Conservation (phyloP, 352 stramenopile genomes). For the Phytophthora sojae region DNA sequence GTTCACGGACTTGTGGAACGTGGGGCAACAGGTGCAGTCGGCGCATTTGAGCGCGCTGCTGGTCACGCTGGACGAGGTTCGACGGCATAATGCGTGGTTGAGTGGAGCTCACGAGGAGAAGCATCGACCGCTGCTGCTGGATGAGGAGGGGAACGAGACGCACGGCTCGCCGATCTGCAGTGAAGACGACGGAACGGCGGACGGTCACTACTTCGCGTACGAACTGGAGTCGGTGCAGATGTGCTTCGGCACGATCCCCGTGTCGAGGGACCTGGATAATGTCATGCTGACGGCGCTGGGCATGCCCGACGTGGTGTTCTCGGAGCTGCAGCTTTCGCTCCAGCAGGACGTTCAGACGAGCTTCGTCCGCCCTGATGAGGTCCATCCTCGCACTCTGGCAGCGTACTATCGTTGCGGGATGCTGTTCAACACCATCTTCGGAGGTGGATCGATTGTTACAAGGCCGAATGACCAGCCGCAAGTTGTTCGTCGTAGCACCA, state of each 20-base stretch:
- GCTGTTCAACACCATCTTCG: slow-evolving; percentile 40
- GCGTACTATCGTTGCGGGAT: slow-evolving; percentile 24
- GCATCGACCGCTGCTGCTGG: slow-evolving; percentile 5
- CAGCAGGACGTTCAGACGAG: slow-evolving; percentile 28
- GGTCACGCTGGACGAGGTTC: slow-evolving; percentile 33
- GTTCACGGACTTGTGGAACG: slow-evolving; percentile 32
- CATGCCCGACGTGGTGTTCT: slow-evolving; percentile 23
- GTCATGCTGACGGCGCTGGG: slow-evolving; percentile 29
- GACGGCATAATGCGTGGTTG: slow-evolving; percentile 25
- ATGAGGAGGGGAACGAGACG: slow-evolving; percentile 15
- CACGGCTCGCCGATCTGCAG: neutral
- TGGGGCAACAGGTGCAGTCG: slow-evolving; percentile 27
- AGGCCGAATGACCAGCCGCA: slow-evolving; percentile 16
- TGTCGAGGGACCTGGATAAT: slow-evolving; percentile 25
- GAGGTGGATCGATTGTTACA: slow-evolving; percentile 22
- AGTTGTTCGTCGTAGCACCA: slow-evolving; percentile 15
- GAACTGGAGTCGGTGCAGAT: slow-evolving; percentile 44
- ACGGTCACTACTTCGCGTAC: slow-evolving; percentile 44
- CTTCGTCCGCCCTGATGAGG: slow-evolving; percentile 6
- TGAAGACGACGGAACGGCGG: slow-evolving; percentile 21
- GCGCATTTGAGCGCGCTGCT: slow-evolving; percentile 35
- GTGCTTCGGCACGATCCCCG: slow-evolving; percentile 34
- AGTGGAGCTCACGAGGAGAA: neutral
- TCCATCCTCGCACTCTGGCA: slow-evolving; percentile 14
- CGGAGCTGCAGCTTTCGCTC: slow-evolving; percentile 38